Base-by-base conservation (phyloP, 805 yeast genomes). In the Metschnikowia lunata region DNA sequence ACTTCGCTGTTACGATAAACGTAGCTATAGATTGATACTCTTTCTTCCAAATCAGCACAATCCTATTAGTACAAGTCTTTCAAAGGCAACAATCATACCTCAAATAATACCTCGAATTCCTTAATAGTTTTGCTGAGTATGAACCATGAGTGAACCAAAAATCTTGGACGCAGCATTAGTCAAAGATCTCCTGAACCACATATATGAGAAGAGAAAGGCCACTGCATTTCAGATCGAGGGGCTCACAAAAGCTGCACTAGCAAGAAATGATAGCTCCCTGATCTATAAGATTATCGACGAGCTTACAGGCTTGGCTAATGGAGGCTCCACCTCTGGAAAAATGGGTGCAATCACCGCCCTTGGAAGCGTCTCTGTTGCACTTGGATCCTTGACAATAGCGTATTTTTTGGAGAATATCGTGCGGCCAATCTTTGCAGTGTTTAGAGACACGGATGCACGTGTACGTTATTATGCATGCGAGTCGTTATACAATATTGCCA, bases 401-500 rank as follows among this genome's bases (percentile, higher is more conserved):
- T 70, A 71, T 45, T 91, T 88, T 57, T 65, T 93, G 39, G 93
- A 88, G 47, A 86, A 82, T 42, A 89, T 93, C 45, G 80, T 93
- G 50, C 93, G 88, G 49, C 97, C 99, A 0, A 96, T 93, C 11
- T 71, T 93, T 55, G 91, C 97, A 0, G 91, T 97, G 47, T 93
- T 93, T 62, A 91, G 95, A 39, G 99, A 93, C 59, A 96, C 93
- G 48, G 97, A 93, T 62, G 91, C 96, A n/a, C 79, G 95, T 53
- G 99, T 93, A 8, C 75, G 99, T 43, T 93, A 93, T 58, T 93
- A 89, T 62, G 97, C 99, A 0, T 93, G 98, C 67, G 99, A 93
- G 59, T 85, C 95, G 38, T 72, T 93, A 48, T 93, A 93, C 65
- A 93, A 93, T 64, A 90, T 93, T 37, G 96, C 98, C 37, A 93